phyloP scores from a whole-genome alignment of 2,329 filamentous ascomycete genomes.

The Microsporum audouinii region DNA sequence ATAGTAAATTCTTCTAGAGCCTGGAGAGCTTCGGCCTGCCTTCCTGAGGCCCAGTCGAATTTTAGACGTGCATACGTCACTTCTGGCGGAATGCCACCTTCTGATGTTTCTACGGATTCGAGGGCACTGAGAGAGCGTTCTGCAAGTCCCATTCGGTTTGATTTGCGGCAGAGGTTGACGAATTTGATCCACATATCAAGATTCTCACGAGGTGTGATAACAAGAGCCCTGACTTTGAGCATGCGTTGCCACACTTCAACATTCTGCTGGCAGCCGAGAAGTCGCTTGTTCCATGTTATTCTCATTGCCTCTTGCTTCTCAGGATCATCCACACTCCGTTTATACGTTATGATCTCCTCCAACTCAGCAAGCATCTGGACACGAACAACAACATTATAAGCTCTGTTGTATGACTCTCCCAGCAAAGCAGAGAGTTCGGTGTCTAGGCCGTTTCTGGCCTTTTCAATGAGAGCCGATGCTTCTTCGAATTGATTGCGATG shows the following conservation, averaged over 20 bases:
- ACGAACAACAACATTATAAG: slow-evolving; percentile 93
- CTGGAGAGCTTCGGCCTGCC: slow-evolving; percentile 51
- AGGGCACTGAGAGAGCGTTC: slow-evolving; percentile 89
- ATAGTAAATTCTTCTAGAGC: slow-evolving; percentile 52
- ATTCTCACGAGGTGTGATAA: slow-evolving; percentile 84
- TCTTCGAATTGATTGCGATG: slow-evolving; percentile 94
- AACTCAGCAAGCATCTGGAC: slow-evolving; percentile 98
- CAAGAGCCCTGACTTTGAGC: slow-evolving; percentile 84
- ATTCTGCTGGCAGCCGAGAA: slow-evolving; percentile 91
- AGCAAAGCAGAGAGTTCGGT: slow-evolving; percentile 90
- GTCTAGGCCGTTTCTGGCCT: slow-evolving; percentile 84
- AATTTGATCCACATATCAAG: slow-evolving; percentile 99
- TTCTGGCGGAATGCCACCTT: slow-evolving; percentile 49
- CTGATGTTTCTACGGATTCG: slow-evolving; percentile 51
- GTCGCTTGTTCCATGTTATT: slow-evolving; percentile 85
- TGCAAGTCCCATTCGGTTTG: slow-evolving; percentile 81
- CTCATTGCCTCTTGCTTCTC: slow-evolving; percentile 87
- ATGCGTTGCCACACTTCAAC: slow-evolving; percentile 98
- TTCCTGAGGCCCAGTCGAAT: slow-evolving; percentile 81
- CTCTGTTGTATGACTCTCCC: slow-evolving; percentile 96
- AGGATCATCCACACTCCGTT: slow-evolving; percentile 67
- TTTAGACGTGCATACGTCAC: slow-evolving; percentile 96
- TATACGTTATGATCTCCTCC: slow-evolving; percentile 96
- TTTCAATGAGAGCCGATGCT: slow-evolving; percentile 76
- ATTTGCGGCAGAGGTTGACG: slow-evolving; percentile 94